Percentiles rank a stretch among this genome's conserved stretches.
Conservation (phyloP, 331 rosid species). For the Malus hybrid region DNA sequence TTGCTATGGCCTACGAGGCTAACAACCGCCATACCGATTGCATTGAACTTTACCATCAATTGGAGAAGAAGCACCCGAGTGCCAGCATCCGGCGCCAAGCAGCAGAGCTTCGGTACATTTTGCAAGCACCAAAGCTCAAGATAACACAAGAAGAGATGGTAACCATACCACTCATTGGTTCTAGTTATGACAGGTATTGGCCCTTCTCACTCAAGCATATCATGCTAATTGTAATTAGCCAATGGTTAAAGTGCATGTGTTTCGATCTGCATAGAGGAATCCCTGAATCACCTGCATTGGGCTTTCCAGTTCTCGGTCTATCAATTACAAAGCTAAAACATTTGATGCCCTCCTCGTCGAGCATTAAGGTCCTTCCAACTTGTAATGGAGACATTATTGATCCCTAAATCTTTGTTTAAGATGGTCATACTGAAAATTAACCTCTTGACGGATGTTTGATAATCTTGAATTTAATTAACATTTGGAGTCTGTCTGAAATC, state of each 20-base stretch:
- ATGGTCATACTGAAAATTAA: neutral
- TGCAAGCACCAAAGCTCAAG: conserved; percentile 96
- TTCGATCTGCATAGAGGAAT: neutral
- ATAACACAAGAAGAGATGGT: conserved; percentile 98
- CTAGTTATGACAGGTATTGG: conserved; percentile 72
- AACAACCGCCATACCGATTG: conserved; percentile 79
- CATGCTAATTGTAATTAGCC: neutral
- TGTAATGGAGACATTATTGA: neutral
- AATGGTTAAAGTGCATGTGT: neutral
- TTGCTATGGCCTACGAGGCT: conserved; percentile 99
- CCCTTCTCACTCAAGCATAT: neutral
- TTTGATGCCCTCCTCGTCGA: neutral
- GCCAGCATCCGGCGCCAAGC: conserved; percentile 85
- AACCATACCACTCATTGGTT: conserved; percentile 78
- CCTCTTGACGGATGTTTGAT: neutral
- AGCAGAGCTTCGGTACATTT: conserved; percentile 86
- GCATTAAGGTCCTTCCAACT: neutral
- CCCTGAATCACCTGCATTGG: neutral
- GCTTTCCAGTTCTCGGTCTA: neutral
- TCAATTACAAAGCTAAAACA: no score
- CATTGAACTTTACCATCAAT: conserved; percentile 71
- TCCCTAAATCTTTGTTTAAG: neutral
- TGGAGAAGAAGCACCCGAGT: conserved; percentile 71
- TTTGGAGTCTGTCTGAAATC: neutral
- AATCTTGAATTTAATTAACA: neutral